Conservation (phyloP, 2,329 filamentous ascomycete species). For the Daldinia sp. region DNA sequence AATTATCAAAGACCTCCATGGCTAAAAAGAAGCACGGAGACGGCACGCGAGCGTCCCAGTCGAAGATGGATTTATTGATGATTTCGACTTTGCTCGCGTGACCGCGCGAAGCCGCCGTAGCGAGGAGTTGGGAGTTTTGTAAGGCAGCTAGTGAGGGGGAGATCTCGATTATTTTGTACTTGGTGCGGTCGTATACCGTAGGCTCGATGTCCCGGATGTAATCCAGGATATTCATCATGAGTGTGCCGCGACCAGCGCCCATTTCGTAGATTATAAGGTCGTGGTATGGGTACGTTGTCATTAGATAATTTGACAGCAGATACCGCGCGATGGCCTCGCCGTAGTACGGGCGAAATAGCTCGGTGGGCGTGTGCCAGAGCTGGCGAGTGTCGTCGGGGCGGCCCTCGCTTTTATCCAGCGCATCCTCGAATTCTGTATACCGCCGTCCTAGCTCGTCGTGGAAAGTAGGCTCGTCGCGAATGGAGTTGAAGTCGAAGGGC, state of each 20-base stretch:
- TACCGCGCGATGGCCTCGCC: conserved; percentile 97
- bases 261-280: conserved; percentile 99
- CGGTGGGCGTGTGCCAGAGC: conserved; percentile 97
- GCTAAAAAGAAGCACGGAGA: conserved; percentile 97
- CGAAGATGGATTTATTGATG: conserved; percentile 93
- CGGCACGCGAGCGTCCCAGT: conserved; percentile 88
- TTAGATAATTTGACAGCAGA: conserved; percentile 93
- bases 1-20: conserved; percentile 98
- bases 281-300: conserved; percentile 92
- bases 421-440: conserved; percentile 91
- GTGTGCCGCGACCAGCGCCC: conserved; percentile 94
- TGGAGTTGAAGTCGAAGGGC: conserved; percentile 84
- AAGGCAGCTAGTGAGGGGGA: conserved; percentile 80
- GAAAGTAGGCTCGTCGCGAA: conserved; percentile 88
- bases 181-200: conserved; percentile 91
- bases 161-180: conserved; percentile 96
- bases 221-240: conserved; percentile 98
- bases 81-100: conserved; percentile 91
- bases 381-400: conserved; percentile 77
- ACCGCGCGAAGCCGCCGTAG: conserved; percentile 72
- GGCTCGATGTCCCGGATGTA: conserved; percentile 91
- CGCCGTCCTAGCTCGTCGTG: conserved; percentile 76
- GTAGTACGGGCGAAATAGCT: conserved; percentile 95
- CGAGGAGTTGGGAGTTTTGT: conserved; percentile 75
- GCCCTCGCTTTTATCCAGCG: conserved; percentile 72